Evolutionary conservation across 2,329 filamentous ascomycete genomes (phyloP).

Genomic region (Eutypella sp.): DNA sequence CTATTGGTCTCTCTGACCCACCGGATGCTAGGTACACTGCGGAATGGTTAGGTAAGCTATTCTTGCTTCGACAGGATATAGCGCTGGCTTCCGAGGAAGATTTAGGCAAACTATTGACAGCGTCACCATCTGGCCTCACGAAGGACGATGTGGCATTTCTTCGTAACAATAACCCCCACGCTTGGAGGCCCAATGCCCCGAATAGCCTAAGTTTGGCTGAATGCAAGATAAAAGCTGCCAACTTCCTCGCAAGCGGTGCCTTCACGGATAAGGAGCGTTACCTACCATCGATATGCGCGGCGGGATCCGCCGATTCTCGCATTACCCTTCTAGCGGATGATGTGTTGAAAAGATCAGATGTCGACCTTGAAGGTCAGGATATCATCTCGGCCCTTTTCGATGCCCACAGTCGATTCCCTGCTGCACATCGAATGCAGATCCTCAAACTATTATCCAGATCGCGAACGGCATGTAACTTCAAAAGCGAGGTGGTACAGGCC

Average conservation of each 20-base stretch:
- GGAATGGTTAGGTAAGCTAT: constrained; percentile 68
- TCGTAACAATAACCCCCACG: constrained; percentile 61
- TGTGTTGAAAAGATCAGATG: constrained; percentile 72
- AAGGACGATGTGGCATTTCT: constrained; percentile 65
- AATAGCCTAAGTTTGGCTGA: constrained; percentile 63
- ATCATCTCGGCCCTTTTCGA: constrained; percentile 64
- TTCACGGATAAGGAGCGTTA: constrained; percentile 83
- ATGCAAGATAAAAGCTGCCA: constrained; percentile 63
- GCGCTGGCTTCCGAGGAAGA: constrained; percentile 23
- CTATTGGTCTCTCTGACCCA: constrained; percentile 59
- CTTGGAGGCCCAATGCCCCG: constrained; percentile 57
- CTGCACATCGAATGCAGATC: constrained; percentile 72
- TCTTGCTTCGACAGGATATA: constrained; percentile 57
- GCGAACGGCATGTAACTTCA: constrained; percentile 63
- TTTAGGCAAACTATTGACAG: constrained; percentile 21
- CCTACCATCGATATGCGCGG: constrained; percentile 75
- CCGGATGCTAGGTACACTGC: constrained; percentile 72
- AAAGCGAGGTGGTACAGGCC: constrained; percentile 61
- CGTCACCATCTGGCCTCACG: constrained; percentile 52
- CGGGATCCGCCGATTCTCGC: constrained; percentile 74
- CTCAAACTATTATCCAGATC: constrained; percentile 75
- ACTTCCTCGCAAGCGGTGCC: constrained; percentile 75
- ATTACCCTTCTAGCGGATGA: constrained; percentile 85
- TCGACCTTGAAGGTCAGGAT: constrained; percentile 64
- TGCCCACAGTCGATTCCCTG: constrained; percentile 68